Evolutionary conservation across 2,329 filamentous ascomycete species (phyloP).

Genomic region (Phoma sp.): DNA sequence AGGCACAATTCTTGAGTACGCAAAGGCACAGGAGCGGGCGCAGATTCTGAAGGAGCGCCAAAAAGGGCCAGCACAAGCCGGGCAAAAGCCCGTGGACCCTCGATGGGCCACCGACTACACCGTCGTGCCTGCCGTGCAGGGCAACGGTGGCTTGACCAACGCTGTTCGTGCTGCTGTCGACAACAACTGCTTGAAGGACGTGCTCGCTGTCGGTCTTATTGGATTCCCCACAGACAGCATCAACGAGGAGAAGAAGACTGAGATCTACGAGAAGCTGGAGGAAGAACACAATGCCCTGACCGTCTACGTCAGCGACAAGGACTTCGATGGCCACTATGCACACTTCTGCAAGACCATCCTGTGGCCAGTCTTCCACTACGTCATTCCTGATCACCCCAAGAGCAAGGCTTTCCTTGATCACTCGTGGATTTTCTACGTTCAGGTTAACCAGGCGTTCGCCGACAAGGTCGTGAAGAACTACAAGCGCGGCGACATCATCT

Average conservation of each 20-base stretch:
- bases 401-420: constrained; percentile 98
- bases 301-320: constrained; percentile 87
- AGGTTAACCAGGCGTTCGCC: constrained; percentile 91
- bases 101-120: constrained; percentile 78
- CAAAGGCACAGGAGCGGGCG: constrained; percentile 54
- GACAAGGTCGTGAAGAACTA: constrained; percentile 89
- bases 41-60: constrained; percentile 35
- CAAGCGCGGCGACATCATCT: constrained; percentile 91
- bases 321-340: constrained; percentile 92
- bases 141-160: constrained; percentile 90
- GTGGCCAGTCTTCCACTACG: constrained; percentile 98
- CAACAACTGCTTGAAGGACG: constrained; percentile 73
- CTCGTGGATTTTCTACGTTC: constrained; percentile 94
- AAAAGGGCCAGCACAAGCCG: constrained; percentile 17
- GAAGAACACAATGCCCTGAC: constrained; percentile 83
- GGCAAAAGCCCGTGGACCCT: constrained; percentile 47
- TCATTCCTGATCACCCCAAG: constrained; percentile 96
- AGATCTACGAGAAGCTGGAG: constrained; percentile 82
- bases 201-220: constrained; percentile 89
- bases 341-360: constrained; percentile 98
- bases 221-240: constrained; percentile 94
- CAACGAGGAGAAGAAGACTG: constrained; percentile 75
- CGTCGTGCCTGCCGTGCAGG: constrained; percentile 84
- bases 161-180: constrained; percentile 80
- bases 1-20: constrained; percentile 75